Base-by-base conservation (phyloP, 371 early-diverging fungal species). In the Saksenaea oblongispora region DNA sequence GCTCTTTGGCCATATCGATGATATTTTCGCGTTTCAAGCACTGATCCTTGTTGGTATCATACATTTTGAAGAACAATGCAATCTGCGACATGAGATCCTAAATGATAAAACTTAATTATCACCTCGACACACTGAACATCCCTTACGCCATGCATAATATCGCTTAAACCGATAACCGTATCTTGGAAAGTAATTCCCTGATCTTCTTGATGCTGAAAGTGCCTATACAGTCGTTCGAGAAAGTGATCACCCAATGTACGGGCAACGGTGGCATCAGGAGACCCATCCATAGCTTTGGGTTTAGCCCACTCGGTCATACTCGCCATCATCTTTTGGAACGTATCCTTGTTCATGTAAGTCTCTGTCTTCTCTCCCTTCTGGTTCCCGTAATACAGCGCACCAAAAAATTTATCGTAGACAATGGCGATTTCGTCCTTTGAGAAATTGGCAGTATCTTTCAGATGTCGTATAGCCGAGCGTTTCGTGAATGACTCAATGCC, bases 401-500 rank as follows among this genome's bases (percentile, higher is more conserved):
- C 87, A 68, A 91, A 93, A 78, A 87, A 97, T 44, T 91, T 84
- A 71, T 98, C 96, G 73, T 96, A 97, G 24, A 98, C 73, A 28
- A 88, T 82, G 26, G 91, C 84, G 34, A 97, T 75, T 64, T 97
- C 90, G 31, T 94, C 91, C 65, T 94, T 93, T 62, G 86, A 86
- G 59, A 98, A 93, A 28, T 87, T 87, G 42, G 86, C 85, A 5
- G 83, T 82, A 44, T 90, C 83, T 1, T 83, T 74, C 26, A 98
- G 74, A 67, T 94, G 93, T 15, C 98, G 89, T 27, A 97, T 80
- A 15, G 91, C 85, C 0, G 91, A 90, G 66, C 95, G 89, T 64
- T 96, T 98, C 0, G 97, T 91, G 64, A 93, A 98, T 31, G 89
- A 88, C 74, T 96, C 96, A 63, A 98, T 90, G 18, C 93, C 91